phyloP scores from a whole-genome alignment of 192 early-diverging fungal genomes.

The Backusella luteola region DNA sequence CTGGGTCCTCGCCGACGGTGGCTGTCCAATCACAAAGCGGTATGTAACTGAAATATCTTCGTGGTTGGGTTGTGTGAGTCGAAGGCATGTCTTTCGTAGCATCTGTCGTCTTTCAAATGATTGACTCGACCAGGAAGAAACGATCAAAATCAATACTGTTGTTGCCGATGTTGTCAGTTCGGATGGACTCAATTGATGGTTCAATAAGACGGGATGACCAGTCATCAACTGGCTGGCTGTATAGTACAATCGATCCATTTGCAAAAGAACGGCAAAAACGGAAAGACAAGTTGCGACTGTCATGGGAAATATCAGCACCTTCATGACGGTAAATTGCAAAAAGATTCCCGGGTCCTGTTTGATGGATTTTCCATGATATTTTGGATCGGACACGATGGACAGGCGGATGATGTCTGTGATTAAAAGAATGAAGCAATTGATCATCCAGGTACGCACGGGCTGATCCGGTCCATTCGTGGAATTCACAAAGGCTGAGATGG shows the following conservation, averaged over 20 bases:
- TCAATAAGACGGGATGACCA: background rate
- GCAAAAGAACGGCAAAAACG: background rate
- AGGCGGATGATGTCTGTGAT: conserved; percentile 40
- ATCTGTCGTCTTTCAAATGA: conserved; percentile 40
- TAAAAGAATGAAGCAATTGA: conserved; percentile 45
- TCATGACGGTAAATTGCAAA: background rate
- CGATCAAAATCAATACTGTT: conserved; percentile 44
- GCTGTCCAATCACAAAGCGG: conserved; percentile 53
- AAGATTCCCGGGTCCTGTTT: background rate
- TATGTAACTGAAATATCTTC: conserved; percentile 33
- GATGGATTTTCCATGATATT: conserved; percentile 20
- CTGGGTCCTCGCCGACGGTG: conserved; percentile 40
- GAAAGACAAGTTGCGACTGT: conserved; percentile 13
- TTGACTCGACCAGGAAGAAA: conserved; percentile 53
- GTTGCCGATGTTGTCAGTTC: conserved; percentile 9
- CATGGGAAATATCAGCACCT: conserved; percentile 9
- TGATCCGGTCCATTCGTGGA: conserved; percentile 39
- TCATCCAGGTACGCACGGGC: conserved; percentile 57
- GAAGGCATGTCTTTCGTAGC: conserved; percentile 43
- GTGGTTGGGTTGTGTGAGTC: conserved; percentile 15
- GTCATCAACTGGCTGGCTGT: conserved; percentile 7
- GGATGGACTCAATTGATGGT: background rate
- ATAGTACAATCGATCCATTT: conserved; percentile 10
- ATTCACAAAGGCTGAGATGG: conserved; percentile 46
- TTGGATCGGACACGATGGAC: conserved; percentile 30